Evolutionary conservation across 108 stramenopile genomes (phyloP).

Genomic region (Cylindrotheca closterium): DNA sequence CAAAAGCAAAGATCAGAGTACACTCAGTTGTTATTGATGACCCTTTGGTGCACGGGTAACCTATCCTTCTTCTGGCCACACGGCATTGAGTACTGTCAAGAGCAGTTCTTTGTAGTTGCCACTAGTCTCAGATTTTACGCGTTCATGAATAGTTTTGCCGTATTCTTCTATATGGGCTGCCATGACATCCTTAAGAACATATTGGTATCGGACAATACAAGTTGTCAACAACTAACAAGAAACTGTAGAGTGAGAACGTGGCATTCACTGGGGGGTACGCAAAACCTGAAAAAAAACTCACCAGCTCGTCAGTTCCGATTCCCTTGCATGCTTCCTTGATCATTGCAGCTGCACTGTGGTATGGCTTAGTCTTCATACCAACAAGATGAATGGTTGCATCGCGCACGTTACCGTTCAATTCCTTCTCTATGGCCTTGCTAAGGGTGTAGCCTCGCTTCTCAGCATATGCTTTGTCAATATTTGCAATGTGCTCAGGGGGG

Average conservation of each 20-base stretch:
- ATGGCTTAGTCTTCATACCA: conserved; percentile 65
- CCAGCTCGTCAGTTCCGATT: conserved; percentile 64
- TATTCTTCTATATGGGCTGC: conserved; percentile 51
- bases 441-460: conserved; percentile 67
- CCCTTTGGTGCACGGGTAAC: too few species aligned
- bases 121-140: conserved; percentile 42
- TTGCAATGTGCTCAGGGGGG: conserved; percentile 39
- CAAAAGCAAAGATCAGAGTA: too few species aligned
- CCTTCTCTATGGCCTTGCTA: conserved; percentile 67
- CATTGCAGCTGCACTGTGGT: conserved; percentile 51
- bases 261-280: too few species aligned
- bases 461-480: conserved; percentile 45
- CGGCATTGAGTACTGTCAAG: conserved; percentile 52
- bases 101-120: conserved; percentile 54
- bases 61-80: conserved; percentile 54
- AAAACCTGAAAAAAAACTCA: neutral
- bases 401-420: conserved; percentile 53
- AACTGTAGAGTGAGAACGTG: too few species aligned
- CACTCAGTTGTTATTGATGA: too few species aligned
- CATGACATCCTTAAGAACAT: conserved; percentile 36
- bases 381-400: conserved; percentile 41
- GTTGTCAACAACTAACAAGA: conserved; percentile 43
- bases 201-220: conserved; percentile 60
- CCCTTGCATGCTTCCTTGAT: conserved; percentile 66
- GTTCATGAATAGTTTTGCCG: conserved; percentile 64